Conservation (phyloP, 495 filamentous ascomycete genomes). For the Articulospora tetracladia region DNA sequence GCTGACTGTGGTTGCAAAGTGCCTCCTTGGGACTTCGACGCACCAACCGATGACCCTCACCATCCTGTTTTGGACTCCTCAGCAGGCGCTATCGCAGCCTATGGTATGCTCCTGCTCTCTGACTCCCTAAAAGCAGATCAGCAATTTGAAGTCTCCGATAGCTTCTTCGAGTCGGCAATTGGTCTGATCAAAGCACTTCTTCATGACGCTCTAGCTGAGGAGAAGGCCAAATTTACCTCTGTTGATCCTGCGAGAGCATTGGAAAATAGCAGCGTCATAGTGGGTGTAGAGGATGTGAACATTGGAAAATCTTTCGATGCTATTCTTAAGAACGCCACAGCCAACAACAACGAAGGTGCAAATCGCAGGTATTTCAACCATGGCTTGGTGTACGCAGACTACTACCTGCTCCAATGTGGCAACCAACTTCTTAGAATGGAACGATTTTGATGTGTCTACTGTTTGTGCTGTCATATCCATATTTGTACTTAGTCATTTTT, state of each 20-base stretch:
- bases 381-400: slow-evolving; percentile 43
- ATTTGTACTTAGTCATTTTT: not conserved
- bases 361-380: slow-evolving; percentile 25
- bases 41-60: slow-evolving; percentile 23
- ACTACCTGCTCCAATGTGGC: slow-evolving; percentile 39
- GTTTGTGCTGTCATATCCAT: not conserved
- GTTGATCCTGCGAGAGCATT: not conserved
- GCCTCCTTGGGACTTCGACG: slow-evolving; percentile 35
- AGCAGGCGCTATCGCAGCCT: slow-evolving; percentile 35
- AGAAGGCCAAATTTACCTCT: slow-evolving; percentile 13
- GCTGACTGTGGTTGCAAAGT: slow-evolving; percentile 9
- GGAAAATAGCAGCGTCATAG: not conserved
- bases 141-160: slow-evolving; percentile 3
- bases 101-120: slow-evolving; percentile 35
- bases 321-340: slow-evolving; percentile 33
- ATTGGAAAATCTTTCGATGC: slow-evolving; percentile 19
- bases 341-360: slow-evolving; percentile 30
- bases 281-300: slow-evolving; percentile 1
- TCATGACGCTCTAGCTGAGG: not conserved
- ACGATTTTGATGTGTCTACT: not conserved
- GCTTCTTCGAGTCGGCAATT: slow-evolving; percentile 32
- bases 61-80: slow-evolving; percentile 31
- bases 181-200: slow-evolving; percentile 19
- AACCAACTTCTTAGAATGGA: slow-evolving; percentile 28
- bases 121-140: slow-evolving; percentile 20